A percentile compares a stretch with the other conserved stretches of the same genome.
Conservation (phyloP, 306 rosid species). For the Begonia fuchsioides region DNA sequence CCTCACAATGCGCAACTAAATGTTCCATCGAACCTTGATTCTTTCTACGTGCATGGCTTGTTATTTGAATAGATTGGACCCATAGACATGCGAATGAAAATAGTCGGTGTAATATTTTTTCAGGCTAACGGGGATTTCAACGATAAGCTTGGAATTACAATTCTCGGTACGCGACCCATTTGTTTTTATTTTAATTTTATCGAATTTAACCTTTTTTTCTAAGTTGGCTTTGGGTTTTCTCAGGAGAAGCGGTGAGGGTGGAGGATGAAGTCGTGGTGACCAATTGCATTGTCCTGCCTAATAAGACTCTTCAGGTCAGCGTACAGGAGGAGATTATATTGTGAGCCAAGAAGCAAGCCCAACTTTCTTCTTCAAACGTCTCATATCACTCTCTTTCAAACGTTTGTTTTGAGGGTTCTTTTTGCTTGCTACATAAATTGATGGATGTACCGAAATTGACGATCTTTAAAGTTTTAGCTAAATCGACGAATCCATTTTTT, state of each 20-base stretch:
- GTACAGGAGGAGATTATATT: constrained; percentile 36
- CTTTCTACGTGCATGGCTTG: no score
- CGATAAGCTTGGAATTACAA: constrained; percentile 34
- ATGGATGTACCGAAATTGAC: no score
- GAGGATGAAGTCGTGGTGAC: constrained; percentile 51
- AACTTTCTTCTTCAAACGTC: constrained; percentile 8
- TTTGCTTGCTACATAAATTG: no score
- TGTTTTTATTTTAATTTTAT: background rate
- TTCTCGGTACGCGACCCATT: constrained; percentile 17
- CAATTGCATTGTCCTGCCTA: constrained; percentile 39
- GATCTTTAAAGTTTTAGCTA: no score
- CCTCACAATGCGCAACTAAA: no score
- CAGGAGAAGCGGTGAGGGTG: constrained; percentile 40
- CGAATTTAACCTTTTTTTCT: background rate
- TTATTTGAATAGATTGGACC: no score
- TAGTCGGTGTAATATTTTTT: constrained; percentile 15
- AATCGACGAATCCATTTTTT: no score
- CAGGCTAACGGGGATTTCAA: constrained; percentile 35
- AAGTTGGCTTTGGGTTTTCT: constrained; percentile 1
- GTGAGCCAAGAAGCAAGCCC: no score
- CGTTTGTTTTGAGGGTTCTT: constrained; percentile 27
- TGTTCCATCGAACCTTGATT: no score
- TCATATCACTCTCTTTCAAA: constrained; percentile 5
- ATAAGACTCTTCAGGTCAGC: constrained; percentile 31
- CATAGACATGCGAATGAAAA: background rate